Percentiles rank a stretch among this genome's conserved stretches.
Conservation (phyloP, 805 yeast species). For the Starmera amethionina region DNA sequence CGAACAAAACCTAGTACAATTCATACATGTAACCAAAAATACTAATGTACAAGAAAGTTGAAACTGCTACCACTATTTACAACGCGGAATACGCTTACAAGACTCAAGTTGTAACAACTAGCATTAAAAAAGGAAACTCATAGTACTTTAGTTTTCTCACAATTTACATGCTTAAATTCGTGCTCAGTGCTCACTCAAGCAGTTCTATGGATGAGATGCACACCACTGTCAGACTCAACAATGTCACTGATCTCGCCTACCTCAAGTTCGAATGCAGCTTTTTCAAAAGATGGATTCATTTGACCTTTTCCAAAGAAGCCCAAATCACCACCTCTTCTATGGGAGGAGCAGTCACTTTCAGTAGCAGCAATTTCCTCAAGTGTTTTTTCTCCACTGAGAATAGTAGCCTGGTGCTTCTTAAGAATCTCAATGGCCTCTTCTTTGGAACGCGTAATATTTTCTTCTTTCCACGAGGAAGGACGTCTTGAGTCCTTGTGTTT, state of each 20-base stretch:
- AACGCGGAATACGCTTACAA: too few species aligned
- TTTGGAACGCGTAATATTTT: slow-evolving; percentile 64
- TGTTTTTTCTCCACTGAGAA: slow-evolving; percentile 53
- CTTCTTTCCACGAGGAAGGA: slow-evolving; percentile 86
- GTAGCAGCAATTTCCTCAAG: slow-evolving; percentile 68
- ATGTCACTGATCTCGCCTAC: slow-evolving; percentile 78
- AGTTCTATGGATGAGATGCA: slow-evolving; percentile 80
- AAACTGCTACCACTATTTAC: too few species aligned
- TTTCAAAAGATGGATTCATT: slow-evolving; percentile 94
- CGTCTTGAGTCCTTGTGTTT: slow-evolving; percentile 80
- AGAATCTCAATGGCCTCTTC: slow-evolving; percentile 73
- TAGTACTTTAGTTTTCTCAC: too few species aligned
- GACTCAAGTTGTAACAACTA: too few species aligned
- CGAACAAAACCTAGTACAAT: too few species aligned
- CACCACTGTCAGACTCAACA: slow-evolving; percentile 85
- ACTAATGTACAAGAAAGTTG: too few species aligned
- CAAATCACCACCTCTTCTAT: slow-evolving; percentile 81
- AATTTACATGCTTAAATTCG: too few species aligned
- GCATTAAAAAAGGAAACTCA: too few species aligned
- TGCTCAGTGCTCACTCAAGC: slow-evolving; percentile 30
- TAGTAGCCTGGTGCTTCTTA: slow-evolving; percentile 44
- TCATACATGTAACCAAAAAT: too few species aligned
- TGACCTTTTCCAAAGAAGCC: slow-evolving; percentile 84
- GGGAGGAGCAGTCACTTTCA: slow-evolving; percentile 85
- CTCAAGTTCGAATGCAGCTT: slow-evolving; percentile 70